Percentiles rank a stretch among this genome's conserved stretches.
phyloP scores from a whole-genome alignment of 2,329 filamentous ascomycete genomes.

The Akanthomyces uredinophilus region DNA sequence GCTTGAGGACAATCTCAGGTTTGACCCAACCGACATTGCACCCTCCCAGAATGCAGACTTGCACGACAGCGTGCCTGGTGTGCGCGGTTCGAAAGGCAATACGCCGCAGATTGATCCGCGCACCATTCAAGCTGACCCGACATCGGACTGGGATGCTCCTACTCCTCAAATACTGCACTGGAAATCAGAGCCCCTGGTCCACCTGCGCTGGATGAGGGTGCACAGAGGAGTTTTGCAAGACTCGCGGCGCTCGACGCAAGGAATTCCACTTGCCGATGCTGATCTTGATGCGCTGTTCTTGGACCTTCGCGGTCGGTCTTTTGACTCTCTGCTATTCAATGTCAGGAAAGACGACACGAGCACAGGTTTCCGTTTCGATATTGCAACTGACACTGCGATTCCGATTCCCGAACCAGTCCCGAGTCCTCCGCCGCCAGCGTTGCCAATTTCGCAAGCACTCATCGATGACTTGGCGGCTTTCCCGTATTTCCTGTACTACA shows the following conservation, averaged over 20 bases:
- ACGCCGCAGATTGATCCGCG: slow-evolving; percentile 9
- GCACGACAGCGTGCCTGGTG: slow-evolving; percentile 1
- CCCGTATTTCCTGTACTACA: slow-evolving; percentile 9
- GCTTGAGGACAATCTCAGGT: slow-evolving; percentile 7
- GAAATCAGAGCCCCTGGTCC: background rate
- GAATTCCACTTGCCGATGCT: slow-evolving; percentile 1
- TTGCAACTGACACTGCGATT: slow-evolving; percentile 8
- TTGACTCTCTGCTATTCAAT: slow-evolving; percentile 9
- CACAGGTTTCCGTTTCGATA: slow-evolving; percentile 11
- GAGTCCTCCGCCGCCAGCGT: background rate
- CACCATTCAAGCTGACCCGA: slow-evolving; percentile 11
- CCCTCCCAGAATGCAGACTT: slow-evolving; percentile 6
- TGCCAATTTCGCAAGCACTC: background rate
- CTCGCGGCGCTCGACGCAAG: slow-evolving; percentile 6
- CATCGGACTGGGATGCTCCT: slow-evolving; percentile 11
- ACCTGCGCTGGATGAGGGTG: slow-evolving; percentile 8
- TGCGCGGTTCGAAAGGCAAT: background rate
- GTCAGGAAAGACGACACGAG: background rate
- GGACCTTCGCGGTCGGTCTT: slow-evolving; percentile 1
- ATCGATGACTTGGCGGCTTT: background rate
- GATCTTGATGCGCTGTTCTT: background rate
- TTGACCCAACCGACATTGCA: slow-evolving; percentile 1
- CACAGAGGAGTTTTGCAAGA: slow-evolving; percentile 8
- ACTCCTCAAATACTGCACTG: slow-evolving; percentile 6
- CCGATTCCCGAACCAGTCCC: slow-evolving; percentile 9